Conservation (phyloP, 2,329 filamentous ascomycete genomes). For the Zasmidium citrigriseum region DNA sequence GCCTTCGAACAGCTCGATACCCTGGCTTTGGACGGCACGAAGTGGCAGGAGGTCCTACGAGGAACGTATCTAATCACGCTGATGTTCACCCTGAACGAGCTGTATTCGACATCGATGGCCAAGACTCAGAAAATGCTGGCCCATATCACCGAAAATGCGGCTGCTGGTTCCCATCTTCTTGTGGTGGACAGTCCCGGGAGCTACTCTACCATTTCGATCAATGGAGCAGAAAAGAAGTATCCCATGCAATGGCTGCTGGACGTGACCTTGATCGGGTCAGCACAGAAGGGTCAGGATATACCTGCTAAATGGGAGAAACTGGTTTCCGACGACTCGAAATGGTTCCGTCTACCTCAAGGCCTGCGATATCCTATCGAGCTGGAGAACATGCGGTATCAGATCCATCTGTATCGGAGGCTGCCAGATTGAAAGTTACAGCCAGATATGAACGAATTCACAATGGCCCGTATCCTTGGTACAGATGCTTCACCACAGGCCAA, state of each 20-base stretch:
- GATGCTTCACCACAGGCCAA: neutral
- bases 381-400: conserved; percentile 94
- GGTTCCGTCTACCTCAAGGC: conserved; percentile 70
- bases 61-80: conserved; percentile 66
- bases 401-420: conserved; percentile 70
- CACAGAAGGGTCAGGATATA: conserved; percentile 14
- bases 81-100: conserved; percentile 93
- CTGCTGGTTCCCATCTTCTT: conserved; percentile 67
- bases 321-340: conserved; percentile 73
- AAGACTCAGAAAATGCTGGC: conserved; percentile 77
- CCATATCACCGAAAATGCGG: conserved; percentile 61
- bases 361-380: conserved; percentile 80
- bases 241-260: conserved; percentile 94
- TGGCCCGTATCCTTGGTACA: neutral
- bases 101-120: conserved; percentile 76
- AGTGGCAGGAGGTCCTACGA: conserved; percentile 34
- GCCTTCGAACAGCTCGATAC: conserved; percentile 55
- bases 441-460: neutral
- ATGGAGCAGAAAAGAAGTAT: conserved; percentile 63
- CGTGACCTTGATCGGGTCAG: conserved; percentile 64
- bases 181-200: conserved; percentile 92
- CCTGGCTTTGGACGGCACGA: conserved; percentile 42
- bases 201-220: conserved; percentile 78
- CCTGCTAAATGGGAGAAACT: conserved; percentile 68
- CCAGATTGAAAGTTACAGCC: neutral